Conservation (phyloP, 805 yeast species). For the Lachancea dasiensis region DNA sequence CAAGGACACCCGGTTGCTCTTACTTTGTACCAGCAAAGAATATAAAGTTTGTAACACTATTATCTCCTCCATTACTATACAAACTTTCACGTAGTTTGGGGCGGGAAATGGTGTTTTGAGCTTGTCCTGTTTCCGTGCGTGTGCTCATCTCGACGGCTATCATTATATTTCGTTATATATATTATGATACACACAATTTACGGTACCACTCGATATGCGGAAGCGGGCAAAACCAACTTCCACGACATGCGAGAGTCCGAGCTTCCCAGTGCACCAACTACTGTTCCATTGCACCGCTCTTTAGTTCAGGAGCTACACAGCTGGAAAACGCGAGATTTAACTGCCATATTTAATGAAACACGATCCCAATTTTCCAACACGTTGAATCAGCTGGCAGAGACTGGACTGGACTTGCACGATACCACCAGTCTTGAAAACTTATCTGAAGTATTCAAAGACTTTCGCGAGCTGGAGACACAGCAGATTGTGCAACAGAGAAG, state of each 20-base stretch:
- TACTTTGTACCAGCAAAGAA: slow-evolving; percentile 17
- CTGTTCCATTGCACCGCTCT: slow-evolving; percentile 21
- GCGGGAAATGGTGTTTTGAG: too few relatives aligned
- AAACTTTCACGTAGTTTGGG: too few relatives aligned
- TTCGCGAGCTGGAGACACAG: not conserved
- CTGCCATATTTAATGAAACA: slow-evolving; percentile 11
- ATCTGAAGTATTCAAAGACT: slow-evolving; percentile 2
- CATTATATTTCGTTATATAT: too few relatives aligned
- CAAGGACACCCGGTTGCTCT: slow-evolving; percentile 25
- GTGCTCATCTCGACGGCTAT: too few relatives aligned
- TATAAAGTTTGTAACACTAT: slow-evolving; percentile 30
- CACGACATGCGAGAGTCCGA: not conserved
- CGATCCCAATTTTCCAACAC: slow-evolving; percentile 18
- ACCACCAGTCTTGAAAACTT: slow-evolving; percentile 1
- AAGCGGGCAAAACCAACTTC: not conserved
- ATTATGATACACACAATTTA: too few relatives aligned
- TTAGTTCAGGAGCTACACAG: slow-evolving; percentile 15
- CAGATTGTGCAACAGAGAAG: not conserved
- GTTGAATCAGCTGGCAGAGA: slow-evolving; percentile 14
- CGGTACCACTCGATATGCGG: not conserved
- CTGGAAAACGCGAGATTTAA: slow-evolving; percentile 13
- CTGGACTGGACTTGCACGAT: slow-evolving; percentile 9
- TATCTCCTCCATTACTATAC: slow-evolving; percentile 25
- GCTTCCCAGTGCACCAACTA: slow-evolving; percentile 7
- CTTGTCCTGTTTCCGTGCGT: too few relatives aligned